These are phyloP conservation scores for Cenococcum geophilum DNA, from an alignment of 495 filamentous ascomycete genomes.

Conservation along the genomic window DNA sequence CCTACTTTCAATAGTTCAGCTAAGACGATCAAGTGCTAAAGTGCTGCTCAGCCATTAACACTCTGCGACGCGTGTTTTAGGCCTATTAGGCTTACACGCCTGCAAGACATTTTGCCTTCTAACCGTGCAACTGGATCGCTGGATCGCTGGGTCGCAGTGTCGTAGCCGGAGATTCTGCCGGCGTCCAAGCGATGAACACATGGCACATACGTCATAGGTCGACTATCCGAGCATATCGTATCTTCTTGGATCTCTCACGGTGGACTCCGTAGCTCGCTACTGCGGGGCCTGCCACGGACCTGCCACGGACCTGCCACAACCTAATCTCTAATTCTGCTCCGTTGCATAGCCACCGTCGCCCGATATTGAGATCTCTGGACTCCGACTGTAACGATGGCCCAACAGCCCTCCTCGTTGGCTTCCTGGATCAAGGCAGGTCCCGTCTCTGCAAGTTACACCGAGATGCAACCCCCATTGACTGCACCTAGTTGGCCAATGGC, in stretches of 20 bases:
- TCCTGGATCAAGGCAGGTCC: constrained; percentile 34
- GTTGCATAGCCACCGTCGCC: neutral
- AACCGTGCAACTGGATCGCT: constrained; percentile 12
- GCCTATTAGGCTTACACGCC: neutral
- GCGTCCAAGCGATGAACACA: neutral
- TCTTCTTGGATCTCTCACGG: neutral
- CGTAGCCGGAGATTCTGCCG: too few species aligned
- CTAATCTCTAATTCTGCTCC: neutral
- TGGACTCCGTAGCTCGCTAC: neutral
- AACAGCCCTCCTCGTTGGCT: constrained; percentile 32
- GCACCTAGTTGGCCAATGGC: constrained; percentile 50
- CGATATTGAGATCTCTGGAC: neutral
- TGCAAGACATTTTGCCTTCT: constrained; percentile 6
- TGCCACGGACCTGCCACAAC: neutral
- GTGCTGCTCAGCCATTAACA: neutral
- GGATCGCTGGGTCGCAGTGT: too few species aligned
- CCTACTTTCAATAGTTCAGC: constrained; percentile 2
- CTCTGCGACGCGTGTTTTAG: neutral
- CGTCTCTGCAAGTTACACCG: constrained; percentile 14
- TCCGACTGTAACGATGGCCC: constrained; percentile 28
- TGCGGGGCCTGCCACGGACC: neutral
- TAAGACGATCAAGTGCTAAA: neutral
- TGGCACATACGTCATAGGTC: constrained; percentile 2
- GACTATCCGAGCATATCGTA: neutral
- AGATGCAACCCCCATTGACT: constrained; percentile 11